Percentiles rank a stretch among this genome's conserved stretches.
Evolutionary conservation across 1,284 basidiomycete species (phyloP).

Genomic region (Heterobasidion occidentale): DNA sequence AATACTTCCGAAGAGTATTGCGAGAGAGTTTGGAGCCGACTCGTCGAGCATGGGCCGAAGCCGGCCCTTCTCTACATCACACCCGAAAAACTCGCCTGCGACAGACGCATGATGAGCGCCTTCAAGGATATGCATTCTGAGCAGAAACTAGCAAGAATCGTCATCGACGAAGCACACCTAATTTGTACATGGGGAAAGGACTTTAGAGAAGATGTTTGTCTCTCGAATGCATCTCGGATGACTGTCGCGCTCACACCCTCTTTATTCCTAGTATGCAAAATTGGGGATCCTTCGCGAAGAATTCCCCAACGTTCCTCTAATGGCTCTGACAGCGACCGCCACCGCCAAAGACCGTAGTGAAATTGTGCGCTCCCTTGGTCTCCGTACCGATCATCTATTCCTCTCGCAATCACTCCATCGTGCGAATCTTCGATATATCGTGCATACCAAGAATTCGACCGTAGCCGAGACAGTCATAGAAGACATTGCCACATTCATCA

Average conservation of each 20-base stretch:
- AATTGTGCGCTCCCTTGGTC: constrained; percentile 67
- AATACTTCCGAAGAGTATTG: constrained; percentile 41
- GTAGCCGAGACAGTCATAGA: background rate
- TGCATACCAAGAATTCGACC: constrained; percentile 62
- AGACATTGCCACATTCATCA: constrained; percentile 65
- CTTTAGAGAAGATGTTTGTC: constrained; percentile 66
- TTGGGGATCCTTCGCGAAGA: constrained; percentile 63
- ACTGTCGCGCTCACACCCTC: background rate
- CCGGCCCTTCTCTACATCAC: constrained; percentile 84
- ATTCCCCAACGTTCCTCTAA: constrained; percentile 82
- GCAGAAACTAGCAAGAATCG: constrained; percentile 75
- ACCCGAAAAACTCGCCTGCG: constrained; percentile 74
- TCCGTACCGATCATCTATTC: constrained; percentile 45
- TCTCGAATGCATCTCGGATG: too few species aligned
- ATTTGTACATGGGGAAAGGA: constrained; percentile 83
- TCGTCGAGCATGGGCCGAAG: constrained; percentile 32
- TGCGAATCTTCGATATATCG: constrained; percentile 80
- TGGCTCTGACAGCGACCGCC: constrained; percentile 95
- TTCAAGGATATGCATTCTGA: constrained; percentile 54
- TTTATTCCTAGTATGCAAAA: constrained; percentile 47
- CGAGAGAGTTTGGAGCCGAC: constrained; percentile 29
- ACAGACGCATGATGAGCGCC: constrained; percentile 50
- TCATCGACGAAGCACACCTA: constrained; percentile 95
- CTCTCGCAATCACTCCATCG: constrained; percentile 90
- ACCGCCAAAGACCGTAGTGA: constrained; percentile 73